A percentile compares a stretch with the other conserved stretches of the same genome.
Conservation (phyloP, 176 grass and related monocot species). For the Eremochloa ophiuroides region DNA sequence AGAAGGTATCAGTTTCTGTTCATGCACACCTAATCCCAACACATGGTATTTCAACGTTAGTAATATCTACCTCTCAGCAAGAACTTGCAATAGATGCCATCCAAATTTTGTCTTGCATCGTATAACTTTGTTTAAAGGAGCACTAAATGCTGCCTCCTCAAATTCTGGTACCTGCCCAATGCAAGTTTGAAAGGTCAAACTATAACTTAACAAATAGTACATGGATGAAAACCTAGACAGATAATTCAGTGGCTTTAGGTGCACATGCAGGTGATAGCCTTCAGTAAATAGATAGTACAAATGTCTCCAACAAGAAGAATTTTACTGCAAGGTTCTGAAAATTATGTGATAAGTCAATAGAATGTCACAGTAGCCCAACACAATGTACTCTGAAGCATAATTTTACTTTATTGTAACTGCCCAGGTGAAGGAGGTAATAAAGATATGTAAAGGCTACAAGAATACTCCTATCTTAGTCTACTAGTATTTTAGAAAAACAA, state of each 20-base stretch:
- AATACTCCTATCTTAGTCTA: neutral
- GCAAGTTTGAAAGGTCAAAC: conserved; percentile 26
- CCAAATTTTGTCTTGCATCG: conserved; percentile 96
- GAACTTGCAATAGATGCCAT: conserved; percentile 98
- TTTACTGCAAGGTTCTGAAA: no score
- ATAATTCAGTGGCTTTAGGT: neutral
- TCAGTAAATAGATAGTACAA: neutral
- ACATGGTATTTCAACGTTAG: neutral
- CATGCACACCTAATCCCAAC: neutral
- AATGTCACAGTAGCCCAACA: neutral
- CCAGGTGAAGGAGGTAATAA: neutral
- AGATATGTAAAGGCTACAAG: neutral
- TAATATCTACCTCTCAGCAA: conserved; percentile 82
- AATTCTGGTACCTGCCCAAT: conserved; percentile 89
- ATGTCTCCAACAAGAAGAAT: conserved; percentile 2
- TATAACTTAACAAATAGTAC: neutral
- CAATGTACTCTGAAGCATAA: neutral
- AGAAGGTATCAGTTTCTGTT: conserved; percentile 7
- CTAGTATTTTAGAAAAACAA: conserved; percentile 14
- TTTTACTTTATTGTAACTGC: neutral
- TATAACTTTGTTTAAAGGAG: conserved; percentile 92
- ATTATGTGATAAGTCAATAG: neutral
- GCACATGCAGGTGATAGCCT: neutral
- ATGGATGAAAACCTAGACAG: conserved; percentile 1
- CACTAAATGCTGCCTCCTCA: conserved; percentile 87